Evolutionary conservation across 2,329 filamentous ascomycete genomes (phyloP).

Genomic region (Ascochyta koolunga): DNA sequence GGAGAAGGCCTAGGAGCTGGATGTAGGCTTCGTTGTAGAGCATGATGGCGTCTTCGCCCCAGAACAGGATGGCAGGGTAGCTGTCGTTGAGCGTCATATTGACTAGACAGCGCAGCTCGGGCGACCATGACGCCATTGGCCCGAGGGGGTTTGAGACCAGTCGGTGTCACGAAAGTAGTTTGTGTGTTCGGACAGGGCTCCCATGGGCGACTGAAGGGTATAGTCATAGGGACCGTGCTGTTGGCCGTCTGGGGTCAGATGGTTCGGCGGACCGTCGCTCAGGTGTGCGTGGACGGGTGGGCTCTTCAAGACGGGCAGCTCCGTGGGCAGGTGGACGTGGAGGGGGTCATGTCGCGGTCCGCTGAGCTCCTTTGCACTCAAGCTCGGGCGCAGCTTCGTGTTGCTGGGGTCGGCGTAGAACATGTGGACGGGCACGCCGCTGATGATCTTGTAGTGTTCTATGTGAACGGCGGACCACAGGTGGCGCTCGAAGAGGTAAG

Average conservation of each 20-base stretch:
- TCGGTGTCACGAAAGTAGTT: conserved; percentile 71
- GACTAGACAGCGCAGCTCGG: conserved; percentile 73
- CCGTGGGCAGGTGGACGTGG: not conserved
- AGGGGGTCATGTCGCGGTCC: conserved; percentile 51
- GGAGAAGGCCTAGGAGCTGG: conserved; percentile 34
- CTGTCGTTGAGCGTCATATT: conserved; percentile 70
- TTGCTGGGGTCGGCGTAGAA: conserved; percentile 16
- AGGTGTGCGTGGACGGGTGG: not conserved
- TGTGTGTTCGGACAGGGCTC: conserved; percentile 67
- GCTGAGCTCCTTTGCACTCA: conserved; percentile 33
- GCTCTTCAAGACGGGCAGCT: not conserved
- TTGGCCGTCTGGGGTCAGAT: conserved; percentile 3
- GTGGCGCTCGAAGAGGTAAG: conserved; percentile 34
- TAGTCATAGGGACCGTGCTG: conserved; percentile 21
- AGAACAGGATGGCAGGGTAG: conserved; percentile 66
- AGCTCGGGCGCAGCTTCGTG: not conserved
- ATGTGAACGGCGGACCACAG: conserved; percentile 36
- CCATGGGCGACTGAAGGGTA: conserved; percentile 18
- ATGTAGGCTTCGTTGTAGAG: conserved; percentile 49
- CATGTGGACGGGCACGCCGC: conserved; percentile 24
- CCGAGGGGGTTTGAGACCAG: conserved; percentile 76
- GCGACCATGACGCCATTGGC: conserved; percentile 71
- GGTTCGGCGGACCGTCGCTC: not conserved
- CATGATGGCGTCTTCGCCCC: conserved; percentile 47
- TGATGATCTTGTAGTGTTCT: conserved; percentile 36